These are phyloP conservation scores for Rhytidhysteron rufulum DNA, from an alignment of 2,329 filamentous ascomycete species.

Conservation along the genomic window DNA sequence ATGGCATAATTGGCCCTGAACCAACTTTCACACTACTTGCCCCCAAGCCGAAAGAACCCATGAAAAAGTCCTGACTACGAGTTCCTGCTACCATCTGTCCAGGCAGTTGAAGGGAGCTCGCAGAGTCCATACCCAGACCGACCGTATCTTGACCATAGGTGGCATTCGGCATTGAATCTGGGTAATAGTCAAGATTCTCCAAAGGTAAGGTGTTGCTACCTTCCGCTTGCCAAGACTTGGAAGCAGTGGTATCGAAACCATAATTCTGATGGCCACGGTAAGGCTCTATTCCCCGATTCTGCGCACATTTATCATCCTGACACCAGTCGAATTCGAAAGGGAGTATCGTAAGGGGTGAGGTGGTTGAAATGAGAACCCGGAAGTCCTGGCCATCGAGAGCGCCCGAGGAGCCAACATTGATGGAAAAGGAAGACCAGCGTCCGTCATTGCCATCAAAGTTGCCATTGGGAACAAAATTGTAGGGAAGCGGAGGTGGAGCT, in stretches of 20 bases:
- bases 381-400: constrained; percentile 32
- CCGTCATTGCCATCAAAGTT: constrained; percentile 39
- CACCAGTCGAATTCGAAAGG: constrained; percentile 26
- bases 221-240: constrained; percentile 13
- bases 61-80: constrained; percentile 19
- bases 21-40: constrained; percentile 8
- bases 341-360: constrained; percentile 20
- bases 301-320: constrained; percentile 19
- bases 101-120: constrained; percentile 8
- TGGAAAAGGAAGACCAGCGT: constrained; percentile 39
- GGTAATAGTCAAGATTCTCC: constrained; percentile 10
- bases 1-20: constrained; percentile 11
- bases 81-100: constrained; percentile 18
- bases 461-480: constrained; percentile 15
- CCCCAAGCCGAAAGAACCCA: constrained; percentile 29
- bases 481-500: constrained; percentile 10
- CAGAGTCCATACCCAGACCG: constrained; percentile 21
- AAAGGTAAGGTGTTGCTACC: constrained; percentile 15
- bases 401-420: constrained; percentile 32
- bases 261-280: constrained; percentile 13
- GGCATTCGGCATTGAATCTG: constrained; percentile 9
- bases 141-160: constrained; percentile 20
- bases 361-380: constrained; percentile 29
- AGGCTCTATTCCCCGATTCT: constrained; percentile 21
- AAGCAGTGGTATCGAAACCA: constrained; percentile 15